These are phyloP conservation scores for Aspergillus bertholletiae DNA, from an alignment of 495 filamentous ascomycete genomes.

Conservation along the genomic window DNA sequence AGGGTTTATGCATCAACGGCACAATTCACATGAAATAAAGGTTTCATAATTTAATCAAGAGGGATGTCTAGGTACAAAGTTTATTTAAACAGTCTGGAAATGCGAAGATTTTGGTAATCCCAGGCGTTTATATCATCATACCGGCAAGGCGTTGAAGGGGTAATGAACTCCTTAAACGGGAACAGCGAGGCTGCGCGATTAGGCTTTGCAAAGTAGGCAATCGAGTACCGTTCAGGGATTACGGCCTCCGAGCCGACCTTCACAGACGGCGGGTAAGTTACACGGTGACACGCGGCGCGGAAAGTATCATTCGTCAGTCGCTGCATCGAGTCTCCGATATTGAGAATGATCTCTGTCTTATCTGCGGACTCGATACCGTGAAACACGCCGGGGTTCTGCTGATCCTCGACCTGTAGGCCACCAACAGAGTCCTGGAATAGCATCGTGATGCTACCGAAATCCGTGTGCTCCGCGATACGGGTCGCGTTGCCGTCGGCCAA, in stretches of 20 bases:
- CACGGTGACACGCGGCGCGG: conserved; percentile 30
- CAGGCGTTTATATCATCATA: conserved; percentile 31
- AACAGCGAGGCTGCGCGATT: conserved; percentile 21
- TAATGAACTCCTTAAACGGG: conserved; percentile 16
- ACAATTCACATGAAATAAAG: no score
- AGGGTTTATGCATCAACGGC: no score
- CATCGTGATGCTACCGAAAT: conserved; percentile 47
- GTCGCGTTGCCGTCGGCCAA: conserved; percentile 21
- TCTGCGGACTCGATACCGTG: conserved; percentile 39
- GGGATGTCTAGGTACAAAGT: no score
- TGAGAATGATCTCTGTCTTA: conserved; percentile 56
- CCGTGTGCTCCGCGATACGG: conserved; percentile 41
- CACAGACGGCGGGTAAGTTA: conserved; percentile 22
- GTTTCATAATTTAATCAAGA: no score
- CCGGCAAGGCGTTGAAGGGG: conserved; percentile 14
- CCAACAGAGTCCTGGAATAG: conserved; percentile 46
- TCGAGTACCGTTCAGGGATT: conserved; percentile 27
- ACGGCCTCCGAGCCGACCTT: conserved; percentile 15
- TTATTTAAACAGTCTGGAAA: no score
- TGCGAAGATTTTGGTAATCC: conserved; percentile 29
- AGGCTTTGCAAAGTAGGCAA: conserved; percentile 33
- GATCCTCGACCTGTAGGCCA: conserved; percentile 44
- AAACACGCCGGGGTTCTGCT: conserved; percentile 32
- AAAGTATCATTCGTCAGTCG: conserved; percentile 54
- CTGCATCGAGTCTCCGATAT: conserved; percentile 63